Evolutionary conservation across 2,329 filamentous ascomycete genomes (phyloP), one percentile per base, ranked within the genome.

Genomic region (Lecanoromycetidae sp.): DNA sequence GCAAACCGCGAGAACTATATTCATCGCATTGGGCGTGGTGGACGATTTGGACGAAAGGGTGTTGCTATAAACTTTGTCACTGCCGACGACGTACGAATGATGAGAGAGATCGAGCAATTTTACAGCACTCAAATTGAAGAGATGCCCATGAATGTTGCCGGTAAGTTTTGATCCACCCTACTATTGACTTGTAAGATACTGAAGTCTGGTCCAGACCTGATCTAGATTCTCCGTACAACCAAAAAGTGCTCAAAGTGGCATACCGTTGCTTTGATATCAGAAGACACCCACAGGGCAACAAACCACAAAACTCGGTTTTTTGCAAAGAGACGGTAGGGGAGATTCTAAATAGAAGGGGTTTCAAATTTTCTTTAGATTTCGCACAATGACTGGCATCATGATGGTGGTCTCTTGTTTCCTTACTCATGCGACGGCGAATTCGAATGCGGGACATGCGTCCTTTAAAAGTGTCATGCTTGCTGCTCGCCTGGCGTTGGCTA

Each of bases 11-110:
- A 98, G 77, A 98, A 96, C 80, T 98, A 98, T 80, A 98, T 98
- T 65, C 91, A 98, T 75, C 85, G 91, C 68, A 98, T 98, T 65
- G 91, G 91, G 79, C 90, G 91, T 81, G 88, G 88, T 75, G 91
- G 91, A 74, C 88, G 91, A 77, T 98, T 98, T 76, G 91, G 91
- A 71, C 87, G 91, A 71, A 98, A 98, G 83, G 91, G 91, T 83
- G 91, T 98, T 69, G 91, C 91, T 64, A 98, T 98, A 80, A 98
- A 98, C 86, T 98, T 98, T 69, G 91, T 98, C 68, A 96, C 90
- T 54, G 87, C 87, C 62, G 91, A 98, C 58, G 91, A 98, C 71
- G 91, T 98, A 63, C 87, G 90, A 70, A 96, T 98, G 86, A 93
- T 98, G 86, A 82, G 91, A 69, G 91, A 98, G 72, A 98, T 98